These are phyloP conservation scores for Ophiostoma fasciatum DNA, from an alignment of 2,329 filamentous ascomycete species.

Conservation along the genomic window DNA sequence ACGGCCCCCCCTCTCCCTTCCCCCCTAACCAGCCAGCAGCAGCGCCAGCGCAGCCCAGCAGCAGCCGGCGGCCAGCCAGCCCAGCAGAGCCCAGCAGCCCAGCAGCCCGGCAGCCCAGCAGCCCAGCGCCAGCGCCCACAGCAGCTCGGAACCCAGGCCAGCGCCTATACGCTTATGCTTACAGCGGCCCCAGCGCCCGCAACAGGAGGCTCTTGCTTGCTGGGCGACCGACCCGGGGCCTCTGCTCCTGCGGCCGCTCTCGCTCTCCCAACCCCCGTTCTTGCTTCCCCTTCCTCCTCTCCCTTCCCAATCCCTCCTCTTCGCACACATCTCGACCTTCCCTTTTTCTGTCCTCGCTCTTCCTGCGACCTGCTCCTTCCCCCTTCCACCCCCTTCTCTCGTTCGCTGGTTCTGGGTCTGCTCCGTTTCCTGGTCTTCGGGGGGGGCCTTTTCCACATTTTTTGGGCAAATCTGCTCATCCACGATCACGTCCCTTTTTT, in stretches of 20 bases:
- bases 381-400: neutral
- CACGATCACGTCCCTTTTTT: too few species aligned
- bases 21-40: neutral
- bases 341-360: constrained; percentile 3
- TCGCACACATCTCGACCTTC: constrained; percentile 8
- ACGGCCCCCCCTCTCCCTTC: constrained; percentile 1
- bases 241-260: constrained; percentile 1
- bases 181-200: too few species aligned
- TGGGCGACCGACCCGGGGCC: too few species aligned
- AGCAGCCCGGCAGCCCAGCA: too few species aligned
- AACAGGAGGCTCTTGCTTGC: too few species aligned
- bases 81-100: too few species aligned
- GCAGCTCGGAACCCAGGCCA: too few species aligned
- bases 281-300: constrained; percentile 11
- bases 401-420: constrained; percentile 2
- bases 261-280: constrained; percentile 15
- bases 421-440: too few species aligned
- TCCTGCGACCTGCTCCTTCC: neutral
- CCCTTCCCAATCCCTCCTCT: constrained; percentile 8
- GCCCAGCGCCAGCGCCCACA: too few species aligned
- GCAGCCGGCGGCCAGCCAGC: neutral
- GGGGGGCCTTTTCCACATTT: too few species aligned
- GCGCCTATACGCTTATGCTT: too few species aligned
- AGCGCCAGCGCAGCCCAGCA: neutral
- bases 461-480: too few species aligned